A percentile compares a stretch with the other conserved stretches of the same genome.
Conservation (phyloP, 441 rosid species). For the Melianthus villosus region DNA sequence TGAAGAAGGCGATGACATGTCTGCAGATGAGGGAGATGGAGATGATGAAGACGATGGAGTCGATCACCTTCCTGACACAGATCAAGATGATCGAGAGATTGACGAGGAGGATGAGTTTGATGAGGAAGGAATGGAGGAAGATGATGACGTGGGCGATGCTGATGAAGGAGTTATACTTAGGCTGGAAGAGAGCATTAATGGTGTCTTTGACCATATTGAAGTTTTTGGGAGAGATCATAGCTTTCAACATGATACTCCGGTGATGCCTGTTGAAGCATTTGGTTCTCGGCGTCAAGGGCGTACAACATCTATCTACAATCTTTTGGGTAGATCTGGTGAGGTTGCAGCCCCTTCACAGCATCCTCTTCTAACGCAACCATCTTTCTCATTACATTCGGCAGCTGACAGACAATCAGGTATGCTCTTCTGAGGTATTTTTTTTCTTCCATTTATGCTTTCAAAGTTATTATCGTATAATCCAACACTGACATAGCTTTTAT, state of each 20-base stretch:
- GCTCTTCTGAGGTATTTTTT: conserved; percentile 1
- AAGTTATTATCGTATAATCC: too few relatives aligned
- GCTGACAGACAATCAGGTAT: conserved; percentile 54
- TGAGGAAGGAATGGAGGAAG: conserved; percentile 91
- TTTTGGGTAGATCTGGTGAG: conserved; percentile 71
- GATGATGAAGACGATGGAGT: conserved; percentile 52
- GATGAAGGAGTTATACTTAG: conserved; percentile 80
- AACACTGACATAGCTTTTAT: too few relatives aligned
- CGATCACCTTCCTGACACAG: conserved; percentile 75
- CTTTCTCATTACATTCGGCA: conserved; percentile 22
- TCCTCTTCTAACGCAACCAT: conserved; percentile 75
- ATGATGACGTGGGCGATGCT: conserved; percentile 77
- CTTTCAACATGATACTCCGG: conserved; percentile 84
- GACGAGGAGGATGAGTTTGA: conserved; percentile 82
- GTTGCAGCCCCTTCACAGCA: conserved; percentile 55
- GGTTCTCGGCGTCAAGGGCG: conserved; percentile 76
- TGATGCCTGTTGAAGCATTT: conserved; percentile 93
- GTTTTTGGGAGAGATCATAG: conserved; percentile 93
- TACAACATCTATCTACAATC: conserved; percentile 88
- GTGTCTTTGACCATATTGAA: conserved; percentile 89
- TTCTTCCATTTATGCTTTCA: too few relatives aligned
- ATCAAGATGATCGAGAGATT: conserved; percentile 96
- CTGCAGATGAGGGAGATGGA: conserved; percentile 60
- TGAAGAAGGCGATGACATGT: conserved; percentile 78
- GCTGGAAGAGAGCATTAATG: conserved; percentile 93